A percentile compares a stretch with the other conserved stretches of the same genome.
Evolutionary conservation across 2,329 filamentous ascomycete species (phyloP).

Genomic region (Fusarium devonianum): DNA sequence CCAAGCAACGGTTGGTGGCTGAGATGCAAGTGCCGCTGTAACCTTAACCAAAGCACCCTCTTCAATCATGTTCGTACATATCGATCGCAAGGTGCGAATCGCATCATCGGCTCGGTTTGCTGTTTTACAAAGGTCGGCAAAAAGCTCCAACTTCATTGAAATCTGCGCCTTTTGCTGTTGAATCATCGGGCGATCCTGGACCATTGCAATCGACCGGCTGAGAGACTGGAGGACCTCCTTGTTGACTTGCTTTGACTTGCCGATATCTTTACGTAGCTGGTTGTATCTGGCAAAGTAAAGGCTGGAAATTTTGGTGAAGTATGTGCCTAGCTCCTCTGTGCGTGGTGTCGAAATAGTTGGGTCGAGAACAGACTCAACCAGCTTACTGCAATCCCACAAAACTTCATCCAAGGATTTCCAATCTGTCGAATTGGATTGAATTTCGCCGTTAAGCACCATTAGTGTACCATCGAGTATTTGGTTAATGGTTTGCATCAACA

Average conservation of each 20-base stretch:
- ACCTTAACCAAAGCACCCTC: conserved; percentile 64
- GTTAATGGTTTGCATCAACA: conserved; percentile 59
- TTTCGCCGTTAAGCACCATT: conserved; percentile 60
- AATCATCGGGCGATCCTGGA: conserved; percentile 59
- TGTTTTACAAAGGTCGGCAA: conserved; percentile 66
- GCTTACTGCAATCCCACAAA: conserved; percentile 61
- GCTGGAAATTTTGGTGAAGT: conserved; percentile 73
- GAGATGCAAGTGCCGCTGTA: conserved; percentile 55
- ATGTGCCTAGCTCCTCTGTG: conserved; percentile 50
- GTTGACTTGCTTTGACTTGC: conserved; percentile 47
- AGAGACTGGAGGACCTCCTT: conserved; percentile 63
- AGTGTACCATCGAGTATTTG: conserved; percentile 68
- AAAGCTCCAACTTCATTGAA: conserved; percentile 69
- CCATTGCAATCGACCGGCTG: conserved; percentile 68
- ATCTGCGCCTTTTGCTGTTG: conserved; percentile 69
- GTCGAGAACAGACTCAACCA: conserved; percentile 62
- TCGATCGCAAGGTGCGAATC: conserved; percentile 62
- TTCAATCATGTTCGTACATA: conserved; percentile 68
- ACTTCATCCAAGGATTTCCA: conserved; percentile 66
- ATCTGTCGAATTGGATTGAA: conserved; percentile 55
- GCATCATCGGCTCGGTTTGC: conserved; percentile 64
- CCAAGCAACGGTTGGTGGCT: conserved; percentile 63
- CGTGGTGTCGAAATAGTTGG: conserved; percentile 42
- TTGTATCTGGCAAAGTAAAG: conserved; percentile 72
- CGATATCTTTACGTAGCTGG: conserved; percentile 55